Evolutionary conservation across 139 green algal species (phyloP).

Genomic region (Tetradesmus obliquus): DNA sequence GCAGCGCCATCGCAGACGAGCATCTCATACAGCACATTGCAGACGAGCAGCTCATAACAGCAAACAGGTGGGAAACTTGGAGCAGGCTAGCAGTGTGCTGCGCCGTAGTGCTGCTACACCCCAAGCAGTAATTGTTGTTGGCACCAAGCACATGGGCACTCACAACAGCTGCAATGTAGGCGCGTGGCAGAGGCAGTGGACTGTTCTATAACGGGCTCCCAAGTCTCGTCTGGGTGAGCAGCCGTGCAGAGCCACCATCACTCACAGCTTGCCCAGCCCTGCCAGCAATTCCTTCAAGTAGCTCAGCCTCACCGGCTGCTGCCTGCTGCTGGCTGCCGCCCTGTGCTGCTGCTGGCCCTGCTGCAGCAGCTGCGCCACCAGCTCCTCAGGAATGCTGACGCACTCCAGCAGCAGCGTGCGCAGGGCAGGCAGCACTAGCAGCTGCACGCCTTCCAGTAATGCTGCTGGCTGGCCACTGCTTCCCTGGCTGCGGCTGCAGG

Average conservation of each 20-base stretch:
- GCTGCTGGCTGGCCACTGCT: neutral
- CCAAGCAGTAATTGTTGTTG: too few species aligned
- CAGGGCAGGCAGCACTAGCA: slow-evolving; percentile 3
- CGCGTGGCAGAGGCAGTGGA: too few species aligned
- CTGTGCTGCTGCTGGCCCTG: neutral
- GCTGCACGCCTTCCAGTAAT: neutral
- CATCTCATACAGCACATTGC: too few species aligned
- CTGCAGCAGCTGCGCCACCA: neutral
- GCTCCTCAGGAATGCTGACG: neutral
- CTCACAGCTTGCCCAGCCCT: neutral
- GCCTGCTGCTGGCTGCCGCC: neutral
- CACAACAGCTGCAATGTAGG: too few species aligned
- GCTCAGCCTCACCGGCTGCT: neutral
- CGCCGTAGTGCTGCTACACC: too few species aligned
- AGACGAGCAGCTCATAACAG: too few species aligned
- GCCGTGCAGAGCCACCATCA: neutral
- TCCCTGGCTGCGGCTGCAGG: neutral
- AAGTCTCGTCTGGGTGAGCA: too few species aligned
- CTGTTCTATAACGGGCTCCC: too few species aligned
- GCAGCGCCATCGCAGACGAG: neutral
- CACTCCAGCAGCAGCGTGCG: neutral
- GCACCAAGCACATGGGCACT: too few species aligned
- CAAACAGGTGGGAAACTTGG: neutral
- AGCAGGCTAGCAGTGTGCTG: too few species aligned
- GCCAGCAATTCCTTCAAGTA: neutral